These are phyloP conservation scores for Aurinia saxatilis DNA, from an alignment of 345 rosid genomes.

Conservation along the genomic window DNA sequence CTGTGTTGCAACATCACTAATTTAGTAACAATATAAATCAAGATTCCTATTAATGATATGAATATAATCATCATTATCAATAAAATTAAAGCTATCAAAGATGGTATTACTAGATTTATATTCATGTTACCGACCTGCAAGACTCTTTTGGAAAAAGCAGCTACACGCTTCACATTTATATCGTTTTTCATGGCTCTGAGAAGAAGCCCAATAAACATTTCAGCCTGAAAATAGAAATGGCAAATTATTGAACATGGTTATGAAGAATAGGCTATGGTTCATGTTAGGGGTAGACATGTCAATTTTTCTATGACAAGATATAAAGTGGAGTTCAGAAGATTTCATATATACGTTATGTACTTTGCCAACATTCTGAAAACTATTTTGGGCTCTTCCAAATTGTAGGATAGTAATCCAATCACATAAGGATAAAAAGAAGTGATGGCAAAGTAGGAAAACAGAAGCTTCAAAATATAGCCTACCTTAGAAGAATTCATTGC, in stretches of 20 bases:
- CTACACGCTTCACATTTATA: conserved; percentile 73
- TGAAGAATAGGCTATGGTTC: conserved; percentile 1
- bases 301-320: too few species aligned
- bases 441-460: neutral
- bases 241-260: too few species aligned
- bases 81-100: conserved; percentile 7
- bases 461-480: conserved; percentile 25
- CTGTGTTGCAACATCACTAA: neutral
- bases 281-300: neutral
- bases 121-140: conserved; percentile 57
- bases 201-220: conserved; percentile 91
- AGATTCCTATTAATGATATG: neutral
- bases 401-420: neutral
- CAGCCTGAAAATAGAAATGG: too few species aligned
- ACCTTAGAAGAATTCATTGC: conserved; percentile 95
- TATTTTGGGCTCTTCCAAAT: neutral
- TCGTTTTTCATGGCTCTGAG: conserved; percentile 89
- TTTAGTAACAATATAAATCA: neutral
- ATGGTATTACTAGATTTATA: neutral
- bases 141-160: conserved; percentile 84
- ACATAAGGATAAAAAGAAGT: neutral
- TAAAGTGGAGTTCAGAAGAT: neutral
- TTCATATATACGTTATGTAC: neutral
- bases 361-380: neutral
- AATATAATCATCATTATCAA: neutral